These are phyloP conservation scores for Talaromyces sp. DNA, from an alignment of 2,329 filamentous ascomycete genomes.

Conservation along the genomic window DNA sequence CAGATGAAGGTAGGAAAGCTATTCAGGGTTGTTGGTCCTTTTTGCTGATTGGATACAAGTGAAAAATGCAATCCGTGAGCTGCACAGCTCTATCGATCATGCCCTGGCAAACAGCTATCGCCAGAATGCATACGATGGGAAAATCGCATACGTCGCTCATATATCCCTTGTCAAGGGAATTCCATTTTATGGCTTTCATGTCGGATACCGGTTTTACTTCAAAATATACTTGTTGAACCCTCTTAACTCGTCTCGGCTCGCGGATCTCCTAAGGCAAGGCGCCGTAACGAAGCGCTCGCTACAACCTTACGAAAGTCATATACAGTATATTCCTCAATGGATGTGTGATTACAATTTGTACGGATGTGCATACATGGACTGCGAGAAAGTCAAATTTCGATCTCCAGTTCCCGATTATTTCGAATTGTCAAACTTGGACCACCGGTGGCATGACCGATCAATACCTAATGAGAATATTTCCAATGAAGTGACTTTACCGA, in stretches of 20 bases:
- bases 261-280: conserved; percentile 82
- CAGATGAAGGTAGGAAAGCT: conserved; percentile 57
- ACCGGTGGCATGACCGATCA: conserved; percentile 75
- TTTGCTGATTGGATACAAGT: conserved; percentile 44
- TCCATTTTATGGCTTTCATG: conserved; percentile 93
- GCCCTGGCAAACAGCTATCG: conserved; percentile 82
- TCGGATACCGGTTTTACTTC: conserved; percentile 84
- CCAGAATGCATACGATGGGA: conserved; percentile 64
- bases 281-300: conserved; percentile 77
- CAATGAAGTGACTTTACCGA: conserved; percentile 60
- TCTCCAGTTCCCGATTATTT: conserved; percentile 66
- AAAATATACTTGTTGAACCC: conserved; percentile 96
- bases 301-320: conserved; percentile 89
- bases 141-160: conserved; percentile 73
- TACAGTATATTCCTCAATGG: conserved; percentile 91
- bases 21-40: background rate
- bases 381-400: conserved; percentile 65
- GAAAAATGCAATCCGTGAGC: conserved; percentile 65
- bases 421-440: conserved; percentile 55
- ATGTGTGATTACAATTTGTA: conserved; percentile 99
- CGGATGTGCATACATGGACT: conserved; percentile 82
- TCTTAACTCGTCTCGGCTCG: conserved; percentile 74
- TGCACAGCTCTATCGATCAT: conserved; percentile 86
- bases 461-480: conserved; percentile 57
- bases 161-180: conserved; percentile 89